A percentile compares a stretch with the other conserved stretches of the same genome.
Conservation (phyloP, 768 basidiomycete genomes). For the Lyophyllum semitale region DNA sequence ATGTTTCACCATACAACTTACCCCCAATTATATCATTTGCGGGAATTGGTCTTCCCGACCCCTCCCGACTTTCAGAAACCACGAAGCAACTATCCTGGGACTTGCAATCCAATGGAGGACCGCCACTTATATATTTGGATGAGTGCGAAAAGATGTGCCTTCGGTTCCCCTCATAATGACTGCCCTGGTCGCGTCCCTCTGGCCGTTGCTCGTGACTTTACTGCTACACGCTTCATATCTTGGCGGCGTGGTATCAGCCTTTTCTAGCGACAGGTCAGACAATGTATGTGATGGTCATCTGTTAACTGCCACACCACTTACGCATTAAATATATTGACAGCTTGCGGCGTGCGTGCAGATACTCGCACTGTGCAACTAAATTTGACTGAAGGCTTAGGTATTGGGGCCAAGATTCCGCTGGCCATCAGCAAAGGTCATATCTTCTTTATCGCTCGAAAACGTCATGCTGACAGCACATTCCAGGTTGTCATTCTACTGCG, state of each 20-base stretch:
- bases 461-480: neutral
- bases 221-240: constrained; percentile 11
- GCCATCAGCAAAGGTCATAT: constrained; percentile 37
- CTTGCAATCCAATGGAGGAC: neutral
- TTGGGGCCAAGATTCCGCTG: constrained; percentile 43
- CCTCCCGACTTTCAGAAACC: constrained; percentile 11
- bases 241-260: constrained; percentile 23
- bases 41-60: neutral
- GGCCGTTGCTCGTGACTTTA: constrained; percentile 14
- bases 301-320: neutral
- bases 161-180: constrained; percentile 12
- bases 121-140: constrained; percentile 1
- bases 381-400: constrained; percentile 28
- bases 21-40: constrained; percentile 6
- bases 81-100: constrained; percentile 6
- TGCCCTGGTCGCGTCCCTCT: constrained; percentile 6
- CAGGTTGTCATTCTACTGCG: constrained; percentile 60
- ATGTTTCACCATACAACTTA: constrained; percentile 3
- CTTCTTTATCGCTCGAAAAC: neutral
- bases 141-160: neutral
- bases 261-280: constrained; percentile 36
- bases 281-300: constrained; percentile 27
- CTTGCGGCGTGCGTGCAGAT: constrained; percentile 36
- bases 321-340: constrained; percentile 17
- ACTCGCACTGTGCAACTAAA: neutral